phyloP scores from a whole-genome alignment of 2,329 filamentous ascomycete genomes.

The Hymenoscyphus fructigenus region DNA sequence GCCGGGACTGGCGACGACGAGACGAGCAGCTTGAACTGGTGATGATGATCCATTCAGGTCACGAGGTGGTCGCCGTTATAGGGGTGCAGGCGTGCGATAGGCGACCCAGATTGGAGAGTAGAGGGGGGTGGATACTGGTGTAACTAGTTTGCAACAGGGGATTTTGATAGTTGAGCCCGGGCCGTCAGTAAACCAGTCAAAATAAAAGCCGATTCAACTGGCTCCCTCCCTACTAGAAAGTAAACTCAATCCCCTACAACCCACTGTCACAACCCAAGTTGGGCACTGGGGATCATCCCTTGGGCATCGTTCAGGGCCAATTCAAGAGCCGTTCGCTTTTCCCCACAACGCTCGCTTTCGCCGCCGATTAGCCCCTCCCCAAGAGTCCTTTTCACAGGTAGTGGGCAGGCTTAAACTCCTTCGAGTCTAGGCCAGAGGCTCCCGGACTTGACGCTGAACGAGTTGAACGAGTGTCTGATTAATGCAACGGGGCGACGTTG shows the following conservation, averaged over 20 bases:
- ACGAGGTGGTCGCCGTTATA: background rate
- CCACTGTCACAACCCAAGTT: background rate
- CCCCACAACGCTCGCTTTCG: background rate
- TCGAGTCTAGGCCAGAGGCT: background rate
- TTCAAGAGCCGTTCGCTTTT: background rate
- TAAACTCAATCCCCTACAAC: background rate
- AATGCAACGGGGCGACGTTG: background rate
- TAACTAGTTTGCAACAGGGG: too few relatives aligned
- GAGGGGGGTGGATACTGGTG: too few relatives aligned
- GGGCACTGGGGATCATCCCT: constrained; percentile 3
- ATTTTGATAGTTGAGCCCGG: too few relatives aligned
- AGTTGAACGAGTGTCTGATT: background rate
- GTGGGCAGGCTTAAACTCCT: background rate
- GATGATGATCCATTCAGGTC: background rate
- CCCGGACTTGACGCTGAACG: constrained; percentile 1
- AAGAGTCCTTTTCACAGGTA: background rate
- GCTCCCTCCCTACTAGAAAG: too few relatives aligned
- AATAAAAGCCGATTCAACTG: too few relatives aligned
- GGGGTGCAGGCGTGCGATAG: background rate
- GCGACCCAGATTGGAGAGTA: too few relatives aligned
- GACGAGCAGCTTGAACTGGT: background rate
- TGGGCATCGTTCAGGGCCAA: background rate
- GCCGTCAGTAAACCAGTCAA: too few relatives aligned
- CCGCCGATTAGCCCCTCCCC: background rate
- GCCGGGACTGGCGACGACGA: background rate